phyloP scores from a whole-genome alignment of 2,329 filamentous ascomycete species.

The Pyrenophora tritici-repentis region DNA sequence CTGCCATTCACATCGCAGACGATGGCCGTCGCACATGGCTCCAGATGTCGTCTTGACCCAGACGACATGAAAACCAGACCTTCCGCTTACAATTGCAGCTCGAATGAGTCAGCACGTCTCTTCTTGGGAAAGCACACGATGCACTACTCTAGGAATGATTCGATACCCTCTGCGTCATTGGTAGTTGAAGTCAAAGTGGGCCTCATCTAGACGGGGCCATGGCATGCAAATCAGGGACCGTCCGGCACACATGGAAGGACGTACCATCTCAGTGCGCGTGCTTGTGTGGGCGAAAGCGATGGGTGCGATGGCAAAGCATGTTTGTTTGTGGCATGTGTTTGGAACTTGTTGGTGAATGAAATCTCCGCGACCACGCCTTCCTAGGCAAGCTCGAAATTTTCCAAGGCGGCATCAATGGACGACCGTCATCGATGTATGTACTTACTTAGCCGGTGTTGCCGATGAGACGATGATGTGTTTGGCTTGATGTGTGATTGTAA shows the following conservation, averaged over 20 bases:
- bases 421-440: not conserved
- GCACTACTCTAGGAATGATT: not conserved
- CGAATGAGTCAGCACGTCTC: no score
- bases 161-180: not conserved
- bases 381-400: not conserved
- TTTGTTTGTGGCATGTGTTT: not conserved
- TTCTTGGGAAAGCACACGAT: not conserved
- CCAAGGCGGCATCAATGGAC: not conserved
- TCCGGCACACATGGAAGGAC: no score
- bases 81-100: no score
- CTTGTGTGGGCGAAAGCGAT: no score
- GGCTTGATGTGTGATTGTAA: constrained; percentile 1
- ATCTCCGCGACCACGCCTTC: not conserved
- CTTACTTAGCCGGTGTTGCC: not conserved
- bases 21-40: no score
- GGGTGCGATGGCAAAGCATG: not conserved
- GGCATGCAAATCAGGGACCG: constrained; percentile 3
- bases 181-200: not conserved
- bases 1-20: no score
- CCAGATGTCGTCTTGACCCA: no score
- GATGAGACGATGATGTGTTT: constrained; percentile 6
- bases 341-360: not conserved
- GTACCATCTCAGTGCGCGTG: not conserved
- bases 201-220: not conserved
- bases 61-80: no score